phyloP scores from a whole-genome alignment of 331 rosid species.

The Stylosanthes scabra region DNA sequence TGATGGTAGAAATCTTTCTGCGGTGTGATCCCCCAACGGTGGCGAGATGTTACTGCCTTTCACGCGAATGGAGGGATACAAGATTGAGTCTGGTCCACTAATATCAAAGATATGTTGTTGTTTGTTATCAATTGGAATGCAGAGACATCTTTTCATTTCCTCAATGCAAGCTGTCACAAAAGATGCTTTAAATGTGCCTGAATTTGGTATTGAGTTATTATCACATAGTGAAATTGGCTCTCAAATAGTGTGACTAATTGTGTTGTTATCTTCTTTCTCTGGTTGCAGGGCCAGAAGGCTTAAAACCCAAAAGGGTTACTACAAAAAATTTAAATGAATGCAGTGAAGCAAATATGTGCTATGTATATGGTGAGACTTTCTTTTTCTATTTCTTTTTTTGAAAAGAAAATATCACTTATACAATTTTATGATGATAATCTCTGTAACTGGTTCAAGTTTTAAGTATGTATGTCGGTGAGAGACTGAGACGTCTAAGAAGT shows the following conservation, averaged over 20 bases:
- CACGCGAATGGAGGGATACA: too few relatives aligned
- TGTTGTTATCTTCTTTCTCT: neutral
- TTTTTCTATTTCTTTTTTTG: neutral
- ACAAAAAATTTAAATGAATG: neutral
- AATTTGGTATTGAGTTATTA: constrained; percentile 66
- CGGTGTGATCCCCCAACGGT: too few relatives aligned
- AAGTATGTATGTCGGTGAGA: neutral
- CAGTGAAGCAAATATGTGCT: neutral
- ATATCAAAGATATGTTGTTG: too few relatives aligned
- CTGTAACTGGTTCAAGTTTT: neutral
- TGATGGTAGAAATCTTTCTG: too few relatives aligned
- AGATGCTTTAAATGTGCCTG: constrained; percentile 63
- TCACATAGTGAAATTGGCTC: neutral
- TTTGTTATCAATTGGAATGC: constrained; percentile 45
- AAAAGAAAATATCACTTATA: neutral
- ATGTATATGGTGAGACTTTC: constrained; percentile 14
- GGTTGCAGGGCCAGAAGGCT: constrained; percentile 17
- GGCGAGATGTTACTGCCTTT: too few relatives aligned
- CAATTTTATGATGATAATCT: neutral
- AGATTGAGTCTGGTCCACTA: too few relatives aligned
- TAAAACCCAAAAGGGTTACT: neutral
- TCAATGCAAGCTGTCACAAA: constrained; percentile 62
- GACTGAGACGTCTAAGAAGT: neutral
- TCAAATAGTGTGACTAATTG: neutral
- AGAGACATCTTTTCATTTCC: constrained; percentile 88